These are phyloP conservation scores for Yarrowia deformans DNA, from an alignment of 805 yeast genomes.

Conservation along the genomic window DNA sequence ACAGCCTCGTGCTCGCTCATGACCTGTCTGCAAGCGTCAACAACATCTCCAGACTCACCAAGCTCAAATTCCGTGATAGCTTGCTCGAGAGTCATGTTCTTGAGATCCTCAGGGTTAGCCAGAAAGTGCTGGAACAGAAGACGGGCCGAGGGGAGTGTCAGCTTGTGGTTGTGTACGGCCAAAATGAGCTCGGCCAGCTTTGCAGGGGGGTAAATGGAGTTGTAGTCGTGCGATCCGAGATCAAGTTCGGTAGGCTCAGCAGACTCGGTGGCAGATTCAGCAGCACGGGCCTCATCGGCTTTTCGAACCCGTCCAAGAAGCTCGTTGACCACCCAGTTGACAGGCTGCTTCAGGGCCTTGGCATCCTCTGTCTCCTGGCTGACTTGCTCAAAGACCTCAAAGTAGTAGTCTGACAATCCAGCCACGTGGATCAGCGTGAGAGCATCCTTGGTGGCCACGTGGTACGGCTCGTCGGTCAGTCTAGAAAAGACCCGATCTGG, in stretches of 20 bases:
- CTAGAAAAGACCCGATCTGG: slow-evolving; percentile 65
- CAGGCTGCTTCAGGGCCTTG: slow-evolving; percentile 51
- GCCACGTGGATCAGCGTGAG: slow-evolving; percentile 65
- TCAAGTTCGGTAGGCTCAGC: neutral
- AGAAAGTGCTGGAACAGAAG: slow-evolving; percentile 68
- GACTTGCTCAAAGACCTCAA: slow-evolving; percentile 51
- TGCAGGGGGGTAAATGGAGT: slow-evolving; percentile 52
- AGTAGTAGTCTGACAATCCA: slow-evolving; percentile 62
- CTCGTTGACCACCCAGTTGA: slow-evolving; percentile 86
- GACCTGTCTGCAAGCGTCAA: slow-evolving; percentile 56
- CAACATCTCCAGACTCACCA: slow-evolving; percentile 46
- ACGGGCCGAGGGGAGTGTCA: slow-evolving; percentile 76
- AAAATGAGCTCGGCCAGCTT: slow-evolving; percentile 63
- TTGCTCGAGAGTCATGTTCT: slow-evolving; percentile 48
- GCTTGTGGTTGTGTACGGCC: slow-evolving; percentile 55
- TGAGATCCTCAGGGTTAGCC: slow-evolving; percentile 55
- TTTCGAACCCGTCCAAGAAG: slow-evolving; percentile 60
- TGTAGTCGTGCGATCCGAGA: neutral
- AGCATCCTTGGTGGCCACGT: slow-evolving; percentile 75
- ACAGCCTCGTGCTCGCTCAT: slow-evolving; percentile 59
- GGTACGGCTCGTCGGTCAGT: slow-evolving; percentile 59
- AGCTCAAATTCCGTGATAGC: slow-evolving; percentile 61
- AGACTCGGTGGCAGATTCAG: slow-evolving; percentile 57
- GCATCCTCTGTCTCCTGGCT: slow-evolving; percentile 49
- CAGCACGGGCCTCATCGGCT: slow-evolving; percentile 46